Conservation (phyloP, 306 rosid species). For the Begonia loranthoides region DNA sequence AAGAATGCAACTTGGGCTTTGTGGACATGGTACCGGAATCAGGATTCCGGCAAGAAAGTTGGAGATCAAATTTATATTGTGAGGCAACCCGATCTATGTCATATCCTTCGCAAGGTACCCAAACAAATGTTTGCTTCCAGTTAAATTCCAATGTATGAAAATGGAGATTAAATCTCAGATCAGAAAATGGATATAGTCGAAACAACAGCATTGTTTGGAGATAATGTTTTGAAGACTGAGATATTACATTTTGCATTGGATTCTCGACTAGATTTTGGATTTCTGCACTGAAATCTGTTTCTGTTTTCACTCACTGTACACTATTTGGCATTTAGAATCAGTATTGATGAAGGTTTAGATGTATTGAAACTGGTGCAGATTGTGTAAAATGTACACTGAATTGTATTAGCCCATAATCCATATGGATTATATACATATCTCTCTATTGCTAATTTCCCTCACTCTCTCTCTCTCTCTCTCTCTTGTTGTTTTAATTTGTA, state of each 20-base stretch:
- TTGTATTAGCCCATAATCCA: too few species aligned
- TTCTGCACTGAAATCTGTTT: too few species aligned
- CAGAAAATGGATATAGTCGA: too few species aligned
- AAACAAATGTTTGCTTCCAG: constrained; percentile 15
- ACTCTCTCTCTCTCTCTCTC: not conserved
- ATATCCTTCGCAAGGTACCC: constrained; percentile 8
- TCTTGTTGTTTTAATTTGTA: not conserved
- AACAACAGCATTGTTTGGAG: too few species aligned
- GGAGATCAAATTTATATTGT: constrained; percentile 75
- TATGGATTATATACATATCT: not conserved
- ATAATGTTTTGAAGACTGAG: too few species aligned
- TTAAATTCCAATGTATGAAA: not conserved
- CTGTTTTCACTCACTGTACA: too few species aligned
- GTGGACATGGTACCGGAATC: constrained; percentile 74
- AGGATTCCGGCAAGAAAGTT: constrained; percentile 37
- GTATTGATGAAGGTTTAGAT: not conserved
- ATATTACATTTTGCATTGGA: too few species aligned
- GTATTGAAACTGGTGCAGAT: not conserved
- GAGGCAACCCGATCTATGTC: constrained; percentile 54
- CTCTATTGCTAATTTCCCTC: not conserved
- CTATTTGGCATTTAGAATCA: too few species aligned
- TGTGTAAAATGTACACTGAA: too few species aligned
- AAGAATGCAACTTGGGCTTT: constrained; percentile 75
- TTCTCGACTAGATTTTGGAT: too few species aligned
- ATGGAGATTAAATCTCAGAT: too few species aligned